These are phyloP conservation scores for Teratosphaeria viscida DNA, from an alignment of 2,329 filamentous ascomycete genomes.

Conservation along the genomic window DNA sequence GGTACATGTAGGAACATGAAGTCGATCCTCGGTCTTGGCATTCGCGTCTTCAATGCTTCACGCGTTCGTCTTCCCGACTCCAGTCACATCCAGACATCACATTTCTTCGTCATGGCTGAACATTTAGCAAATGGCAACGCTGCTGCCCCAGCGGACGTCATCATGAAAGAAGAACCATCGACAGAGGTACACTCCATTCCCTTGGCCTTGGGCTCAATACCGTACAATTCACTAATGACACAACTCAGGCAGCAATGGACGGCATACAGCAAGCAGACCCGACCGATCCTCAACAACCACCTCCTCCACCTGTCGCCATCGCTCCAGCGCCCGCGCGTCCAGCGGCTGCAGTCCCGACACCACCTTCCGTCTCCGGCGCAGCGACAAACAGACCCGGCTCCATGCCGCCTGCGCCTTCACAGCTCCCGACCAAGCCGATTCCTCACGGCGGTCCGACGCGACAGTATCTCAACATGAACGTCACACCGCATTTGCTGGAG, in stretches of 20 bases:
- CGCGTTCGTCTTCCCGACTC: background rate
- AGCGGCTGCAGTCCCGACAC: conserved; percentile 13
- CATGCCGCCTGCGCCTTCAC: conserved; percentile 22
- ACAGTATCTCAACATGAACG: conserved; percentile 39
- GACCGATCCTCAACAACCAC: conserved; percentile 14
- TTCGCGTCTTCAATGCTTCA: background rate
- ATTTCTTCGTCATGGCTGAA: conserved; percentile 18
- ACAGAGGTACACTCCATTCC: background rate
- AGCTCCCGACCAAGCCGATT: conserved; percentile 28
- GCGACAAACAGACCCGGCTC: conserved; percentile 14
- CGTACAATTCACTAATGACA: background rate
- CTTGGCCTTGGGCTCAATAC: background rate
- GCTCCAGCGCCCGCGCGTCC: conserved; percentile 7
- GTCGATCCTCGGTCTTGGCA: background rate
- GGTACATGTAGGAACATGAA: background rate
- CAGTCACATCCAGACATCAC: no score
- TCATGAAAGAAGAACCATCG: conserved; percentile 28
- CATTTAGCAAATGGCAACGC: conserved; percentile 16
- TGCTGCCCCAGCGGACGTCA: conserved; percentile 15
- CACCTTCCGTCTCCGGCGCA: conserved; percentile 10
- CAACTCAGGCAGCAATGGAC: background rate
- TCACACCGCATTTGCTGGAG: conserved; percentile 41
- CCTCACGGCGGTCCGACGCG: conserved; percentile 39
- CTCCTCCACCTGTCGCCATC: conserved; percentile 13
- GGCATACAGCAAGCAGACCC: conserved; percentile 13